A percentile compares a stretch with the other conserved stretches of the same genome.
phyloP scores from a whole-genome alignment of 495 filamentous ascomycete genomes.

The Cladorrhinum samala region DNA sequence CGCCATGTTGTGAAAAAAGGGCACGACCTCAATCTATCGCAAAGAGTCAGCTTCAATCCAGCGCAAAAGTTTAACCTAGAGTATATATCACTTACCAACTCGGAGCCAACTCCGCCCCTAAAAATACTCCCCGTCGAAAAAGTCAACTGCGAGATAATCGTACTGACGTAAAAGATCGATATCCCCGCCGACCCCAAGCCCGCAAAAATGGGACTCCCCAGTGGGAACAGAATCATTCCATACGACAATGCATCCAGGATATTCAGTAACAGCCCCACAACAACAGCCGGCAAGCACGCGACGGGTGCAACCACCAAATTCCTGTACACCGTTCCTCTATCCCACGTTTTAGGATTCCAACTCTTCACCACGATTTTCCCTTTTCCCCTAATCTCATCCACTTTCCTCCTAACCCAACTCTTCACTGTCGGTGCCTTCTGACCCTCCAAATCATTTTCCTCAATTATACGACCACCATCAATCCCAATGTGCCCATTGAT shows the following conservation, averaged over 20 bases:
- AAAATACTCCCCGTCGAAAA: constrained; percentile 89
- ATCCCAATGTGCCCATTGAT: constrained; percentile 11
- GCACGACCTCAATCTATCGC: constrained; percentile 81
- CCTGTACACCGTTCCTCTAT: constrained; percentile 57
- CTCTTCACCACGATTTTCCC: constrained; percentile 4
- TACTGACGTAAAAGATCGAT: constrained; percentile 98
- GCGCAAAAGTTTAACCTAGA: too few relatives aligned
- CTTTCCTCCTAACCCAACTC: constrained; percentile 15
- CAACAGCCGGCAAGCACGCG: constrained; percentile 71
- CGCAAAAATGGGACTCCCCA: constrained; percentile 77
- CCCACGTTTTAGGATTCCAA: constrained; percentile 65
- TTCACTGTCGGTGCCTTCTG: constrained; percentile 27
- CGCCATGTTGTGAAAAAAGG: constrained; percentile 97
- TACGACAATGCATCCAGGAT: constrained; percentile 93
- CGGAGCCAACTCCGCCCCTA: constrained; percentile 88
- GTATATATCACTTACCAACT: constrained; percentile 57
- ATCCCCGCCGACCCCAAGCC: constrained; percentile 85
- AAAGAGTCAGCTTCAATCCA: too few relatives aligned
- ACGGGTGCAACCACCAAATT: constrained; percentile 59
- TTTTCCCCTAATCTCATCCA: constrained; percentile 4
- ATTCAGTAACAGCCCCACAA: constrained; percentile 84
- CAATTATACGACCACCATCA: too few relatives aligned
- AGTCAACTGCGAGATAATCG: constrained; percentile 88
- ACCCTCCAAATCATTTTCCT: constrained; percentile 39
- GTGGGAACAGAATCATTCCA: constrained; percentile 92